Conservation (phyloP, 2,329 filamentous ascomycete genomes). For the Geosmithia flava region DNA sequence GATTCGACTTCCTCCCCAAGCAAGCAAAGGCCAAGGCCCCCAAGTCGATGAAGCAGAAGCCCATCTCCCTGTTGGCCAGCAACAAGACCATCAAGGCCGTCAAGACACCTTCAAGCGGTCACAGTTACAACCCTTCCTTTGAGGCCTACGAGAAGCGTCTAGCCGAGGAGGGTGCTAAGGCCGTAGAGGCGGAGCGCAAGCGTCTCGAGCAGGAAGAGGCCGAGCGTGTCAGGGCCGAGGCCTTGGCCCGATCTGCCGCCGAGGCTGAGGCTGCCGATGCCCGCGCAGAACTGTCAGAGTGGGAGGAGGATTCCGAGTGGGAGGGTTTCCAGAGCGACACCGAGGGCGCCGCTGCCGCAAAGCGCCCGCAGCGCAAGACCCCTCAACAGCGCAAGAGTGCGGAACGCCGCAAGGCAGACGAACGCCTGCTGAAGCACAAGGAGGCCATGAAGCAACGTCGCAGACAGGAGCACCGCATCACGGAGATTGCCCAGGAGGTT, state of each 20-base stretch:
- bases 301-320: slow-evolving; percentile 86
- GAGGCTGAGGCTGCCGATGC: slow-evolving; percentile 63
- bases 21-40: slow-evolving; percentile 58
- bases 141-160: slow-evolving; percentile 74
- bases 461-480: slow-evolving; percentile 58
- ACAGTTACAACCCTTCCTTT: slow-evolving; percentile 87
- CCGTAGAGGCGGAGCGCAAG: slow-evolving; percentile 65
- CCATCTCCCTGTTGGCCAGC: slow-evolving; percentile 70
- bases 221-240: slow-evolving; percentile 55
- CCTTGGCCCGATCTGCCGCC: slow-evolving; percentile 56
- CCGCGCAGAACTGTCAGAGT: slow-evolving; percentile 52
- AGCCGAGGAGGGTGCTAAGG: slow-evolving; percentile 63
- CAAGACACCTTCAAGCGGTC: slow-evolving; percentile 64
- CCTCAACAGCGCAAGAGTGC: slow-evolving; percentile 76
- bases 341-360: slow-evolving; percentile 46
- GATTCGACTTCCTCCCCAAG: slow-evolving; percentile 49
- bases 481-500: slow-evolving; percentile 55
- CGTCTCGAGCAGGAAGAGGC: slow-evolving; percentile 55
- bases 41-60: slow-evolving; percentile 59
- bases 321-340: slow-evolving; percentile 77
- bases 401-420: slow-evolving; percentile 79
- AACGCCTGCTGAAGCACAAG: slow-evolving; percentile 64
- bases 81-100: slow-evolving; percentile 74
- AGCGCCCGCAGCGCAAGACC: slow-evolving; percentile 76
- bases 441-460: slow-evolving; percentile 61